Percentiles rank a stretch among this genome's conserved stretches.
These are phyloP conservation scores for Leccinum aurantiacum DNA, from an alignment of 768 basidiomycete genomes.

Conservation along the genomic window DNA sequence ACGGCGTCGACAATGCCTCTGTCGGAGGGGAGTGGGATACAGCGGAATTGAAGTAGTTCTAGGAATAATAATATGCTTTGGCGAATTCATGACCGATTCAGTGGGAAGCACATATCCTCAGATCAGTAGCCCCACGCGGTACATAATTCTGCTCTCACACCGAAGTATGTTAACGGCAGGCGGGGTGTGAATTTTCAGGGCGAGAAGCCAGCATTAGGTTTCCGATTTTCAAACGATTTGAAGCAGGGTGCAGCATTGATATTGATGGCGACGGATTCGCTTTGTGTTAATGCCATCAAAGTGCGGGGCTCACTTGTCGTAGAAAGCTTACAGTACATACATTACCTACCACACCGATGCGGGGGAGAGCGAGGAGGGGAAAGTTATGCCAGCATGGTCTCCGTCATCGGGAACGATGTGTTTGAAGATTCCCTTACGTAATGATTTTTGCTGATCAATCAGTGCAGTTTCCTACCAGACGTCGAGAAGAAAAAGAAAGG, in stretches of 20 bases:
- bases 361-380: background rate
- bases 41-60: background rate
- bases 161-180: constrained; percentile 6
- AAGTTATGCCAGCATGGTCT: background rate
- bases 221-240: constrained; percentile 32
- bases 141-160: constrained; percentile 6
- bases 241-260: constrained; percentile 5
- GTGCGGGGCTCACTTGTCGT: constrained; percentile 20
- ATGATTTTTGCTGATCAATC: constrained; percentile 1
- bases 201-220: constrained; percentile 30
- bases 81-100: background rate
- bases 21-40: background rate
- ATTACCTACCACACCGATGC: background rate
- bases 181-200: constrained; percentile 29
- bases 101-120: background rate
- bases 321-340: background rate
- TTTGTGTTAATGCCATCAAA: constrained; percentile 22
- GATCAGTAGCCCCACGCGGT: background rate
- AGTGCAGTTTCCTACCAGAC: constrained; percentile 1
- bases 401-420: background rate
- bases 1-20: background rate
- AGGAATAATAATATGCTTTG: background rate
- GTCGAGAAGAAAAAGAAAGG: background rate
- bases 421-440: constrained; percentile 18
- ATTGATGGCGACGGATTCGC: constrained; percentile 19